Evolutionary conservation across 164 flowering plant species (phyloP).

Genomic region (Aristolochia fimbriata): DNA sequence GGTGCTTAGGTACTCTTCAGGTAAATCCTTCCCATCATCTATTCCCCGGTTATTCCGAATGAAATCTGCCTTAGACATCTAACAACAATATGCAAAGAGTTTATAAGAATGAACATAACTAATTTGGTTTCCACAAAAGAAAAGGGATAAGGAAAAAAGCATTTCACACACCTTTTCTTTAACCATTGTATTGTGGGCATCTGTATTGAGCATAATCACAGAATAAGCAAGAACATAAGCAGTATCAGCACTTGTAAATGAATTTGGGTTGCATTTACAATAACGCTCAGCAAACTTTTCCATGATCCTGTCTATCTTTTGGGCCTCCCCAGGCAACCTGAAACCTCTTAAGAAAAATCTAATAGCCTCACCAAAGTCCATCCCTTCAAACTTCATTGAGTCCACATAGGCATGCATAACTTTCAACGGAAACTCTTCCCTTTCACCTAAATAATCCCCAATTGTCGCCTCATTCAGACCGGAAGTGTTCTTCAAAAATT

Average conservation of each 20-base stretch:
- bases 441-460: conserved; percentile 97
- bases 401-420: conserved; percentile 99
- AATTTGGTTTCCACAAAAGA: background rate
- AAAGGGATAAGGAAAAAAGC: background rate
- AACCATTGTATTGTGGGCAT: conserved; percentile 95
- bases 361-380: conserved; percentile 91
- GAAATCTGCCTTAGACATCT: conserved; percentile 99
- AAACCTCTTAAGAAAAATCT: conserved; percentile 89
- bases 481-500: conserved; percentile 59
- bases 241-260: conserved; percentile 92
- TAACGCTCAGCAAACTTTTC: conserved; percentile 99
- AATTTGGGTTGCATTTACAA: conserved; percentile 91
- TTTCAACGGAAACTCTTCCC: conserved; percentile 83
- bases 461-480: conserved; percentile 79
- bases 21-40: conserved; percentile 93
- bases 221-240: conserved; percentile 99
- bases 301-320: conserved; percentile 98
- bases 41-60: conserved; percentile 96
- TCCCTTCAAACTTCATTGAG: conserved; percentile 70
- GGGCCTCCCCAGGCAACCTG: conserved; percentile 98
- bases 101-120: conserved; percentile 7
- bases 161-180: conserved; percentile 79
- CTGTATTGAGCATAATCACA: conserved; percentile 97
- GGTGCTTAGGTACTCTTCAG: conserved; percentile 80
- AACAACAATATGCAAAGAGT: conserved; percentile 9